Percentiles rank a stretch among this genome's conserved stretches.
These are phyloP conservation scores for Aspergillus ostianus DNA, from an alignment of 495 filamentous ascomycete genomes.

Conservation along the genomic window DNA sequence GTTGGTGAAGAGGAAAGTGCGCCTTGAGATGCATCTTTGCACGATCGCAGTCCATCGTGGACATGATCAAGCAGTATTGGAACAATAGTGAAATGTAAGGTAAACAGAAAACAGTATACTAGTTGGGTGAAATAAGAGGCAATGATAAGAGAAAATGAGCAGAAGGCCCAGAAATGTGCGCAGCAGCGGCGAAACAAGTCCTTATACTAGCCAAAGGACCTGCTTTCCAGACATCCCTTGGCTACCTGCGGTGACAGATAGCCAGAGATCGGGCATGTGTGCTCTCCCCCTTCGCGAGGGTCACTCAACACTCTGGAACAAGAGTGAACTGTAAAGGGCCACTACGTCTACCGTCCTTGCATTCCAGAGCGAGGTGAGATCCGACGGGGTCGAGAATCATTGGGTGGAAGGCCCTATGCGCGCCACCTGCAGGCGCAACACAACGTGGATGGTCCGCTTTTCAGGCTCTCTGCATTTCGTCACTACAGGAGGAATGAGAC, in stretches of 20 bases:
- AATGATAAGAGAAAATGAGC: conserved; percentile 4
- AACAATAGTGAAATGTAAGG: not conserved
- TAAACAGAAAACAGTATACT: conserved; percentile 4
- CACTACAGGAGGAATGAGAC: conserved; percentile 26
- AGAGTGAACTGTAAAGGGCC: conserved; percentile 20
- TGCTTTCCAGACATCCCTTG: conserved; percentile 24
- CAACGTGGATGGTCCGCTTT: conserved; percentile 27
- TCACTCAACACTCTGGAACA: conserved; percentile 25
- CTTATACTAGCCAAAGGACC: conserved; percentile 21
- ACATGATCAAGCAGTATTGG: conserved; percentile 16
- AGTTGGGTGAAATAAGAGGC: not conserved
- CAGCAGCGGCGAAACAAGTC: conserved; percentile 10
- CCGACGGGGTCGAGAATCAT: conserved; percentile 15
- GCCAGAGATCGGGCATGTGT: conserved; percentile 22
- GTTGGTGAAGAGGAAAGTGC: conserved; percentile 18
- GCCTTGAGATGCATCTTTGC: conserved; percentile 11
- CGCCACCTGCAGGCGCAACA: conserved; percentile 19
- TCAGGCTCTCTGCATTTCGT: conserved; percentile 21
- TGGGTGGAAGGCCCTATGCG: conserved; percentile 18
- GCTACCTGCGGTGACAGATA: conserved; percentile 16
- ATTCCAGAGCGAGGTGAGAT: conserved; percentile 28
- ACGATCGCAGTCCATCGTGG: conserved; percentile 16
- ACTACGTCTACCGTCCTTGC: conserved; percentile 29
- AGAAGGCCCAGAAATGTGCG: not conserved
- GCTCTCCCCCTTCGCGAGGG: conserved; percentile 25